A percentile compares a stretch with the other conserved stretches of the same genome.
Evolutionary conservation across 495 filamentous ascomycete genomes (phyloP).

Genomic region (Aspergillus diversus): DNA sequence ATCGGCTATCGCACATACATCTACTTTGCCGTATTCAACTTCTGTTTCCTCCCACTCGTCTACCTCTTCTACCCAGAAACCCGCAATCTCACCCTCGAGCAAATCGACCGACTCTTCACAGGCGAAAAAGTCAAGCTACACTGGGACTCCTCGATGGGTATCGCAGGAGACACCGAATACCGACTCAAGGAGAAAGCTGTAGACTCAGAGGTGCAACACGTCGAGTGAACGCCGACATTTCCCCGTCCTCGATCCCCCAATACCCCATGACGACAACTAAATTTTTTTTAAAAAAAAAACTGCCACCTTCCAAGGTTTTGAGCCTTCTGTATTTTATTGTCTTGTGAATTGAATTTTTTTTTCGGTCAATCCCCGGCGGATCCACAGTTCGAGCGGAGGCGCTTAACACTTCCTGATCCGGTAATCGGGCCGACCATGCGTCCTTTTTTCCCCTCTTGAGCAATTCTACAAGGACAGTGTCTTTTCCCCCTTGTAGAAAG

Average conservation of each 20-base stretch:
- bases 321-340: conserved; percentile 2
- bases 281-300: not conserved
- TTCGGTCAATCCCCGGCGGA: not conserved
- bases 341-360: not conserved
- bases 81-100: conserved; percentile 66
- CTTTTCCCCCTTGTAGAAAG: conserved; percentile 5
- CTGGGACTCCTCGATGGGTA: conserved; percentile 40
- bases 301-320: not conserved
- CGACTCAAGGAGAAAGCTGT: conserved; percentile 30
- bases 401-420: conserved; percentile 28
- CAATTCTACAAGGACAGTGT: not conserved
- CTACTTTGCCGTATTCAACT: conserved; percentile 62
- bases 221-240: conserved; percentile 26
- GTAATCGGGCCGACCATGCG: conserved; percentile 17
- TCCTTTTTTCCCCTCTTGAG: conserved; percentile 17
- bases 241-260: too few relatives aligned
- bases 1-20: conserved; percentile 50
- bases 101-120: conserved; percentile 64
- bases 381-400: conserved; percentile 17
- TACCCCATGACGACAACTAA: too few relatives aligned
- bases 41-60: conserved; percentile 70
- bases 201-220: conserved; percentile 30
- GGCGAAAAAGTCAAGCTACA: conserved; percentile 50
- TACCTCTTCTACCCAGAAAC: conserved; percentile 77
- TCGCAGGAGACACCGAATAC: conserved; percentile 31